Base-by-base conservation (phyloP, 2,329 filamentous ascomycete genomes). In the Neofusicoccum kwambonambiense region DNA sequence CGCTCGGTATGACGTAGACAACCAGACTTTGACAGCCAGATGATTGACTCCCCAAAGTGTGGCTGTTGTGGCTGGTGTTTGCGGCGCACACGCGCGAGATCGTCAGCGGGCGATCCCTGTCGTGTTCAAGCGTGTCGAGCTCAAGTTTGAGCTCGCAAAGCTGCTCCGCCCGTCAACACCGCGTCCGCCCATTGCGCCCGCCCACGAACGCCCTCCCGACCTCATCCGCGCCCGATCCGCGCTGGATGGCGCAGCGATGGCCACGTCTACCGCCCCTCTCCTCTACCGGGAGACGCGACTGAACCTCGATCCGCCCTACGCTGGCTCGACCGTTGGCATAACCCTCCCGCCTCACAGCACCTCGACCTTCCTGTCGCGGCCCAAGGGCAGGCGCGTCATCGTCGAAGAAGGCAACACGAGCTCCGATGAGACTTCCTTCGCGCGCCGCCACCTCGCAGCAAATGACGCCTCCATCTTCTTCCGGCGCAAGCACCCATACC, bases 281-380 rank as follows among this genome's bases (percentile, higher is more conserved):
- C 83, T 91, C 79, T 95, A 90, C 83, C 93, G 93, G 82, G 92
- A 96, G 84, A 92, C 90, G 77, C 89, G 91, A 76, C 82, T 96
- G 78, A 92, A 91, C 78, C 85, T 95, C 72, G 91, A 95, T 79
- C 87, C 89, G 69, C 87, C 89, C 69, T 89, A 86, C 71, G 82
- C 85, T 69, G 86, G 86, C 71, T 90, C 89, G 66, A 85, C 89
- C 72, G 86, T 93, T 75, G 87, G 88, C 72, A 87, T 94, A 73
- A 74, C 73, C 9, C 74, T 79, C 35, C 76, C 76, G 52, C 69
- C 73, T 44, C 71, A 68, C 67, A 71, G 69, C 56, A 70, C 70
- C n/a, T 72, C 72, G 37, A 72, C 75, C 11, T 77, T 78, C 60
- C 70, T 72, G 52, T 67, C 70, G 52, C 73, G 72, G 15, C 68